phyloP scores from a whole-genome alignment of 139 green algal genomes.

The Eudorina sp. region DNA sequence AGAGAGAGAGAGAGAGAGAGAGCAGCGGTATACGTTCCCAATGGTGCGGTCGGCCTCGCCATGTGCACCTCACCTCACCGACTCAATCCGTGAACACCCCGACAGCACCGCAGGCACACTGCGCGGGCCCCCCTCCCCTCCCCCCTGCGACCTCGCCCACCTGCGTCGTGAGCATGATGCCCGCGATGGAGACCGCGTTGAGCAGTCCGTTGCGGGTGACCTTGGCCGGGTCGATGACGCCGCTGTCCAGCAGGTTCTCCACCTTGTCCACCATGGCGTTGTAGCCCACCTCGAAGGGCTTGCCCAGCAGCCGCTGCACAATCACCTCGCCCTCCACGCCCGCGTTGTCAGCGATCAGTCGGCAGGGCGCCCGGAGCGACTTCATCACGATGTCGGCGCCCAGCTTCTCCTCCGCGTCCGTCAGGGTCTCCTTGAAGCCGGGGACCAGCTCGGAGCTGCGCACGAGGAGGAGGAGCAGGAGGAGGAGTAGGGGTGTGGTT shows the following conservation, averaged over 20 bases:
- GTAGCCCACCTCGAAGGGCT: slow-evolving; percentile 94
- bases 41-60: no score
- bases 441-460: slow-evolving; percentile 46
- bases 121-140: no score
- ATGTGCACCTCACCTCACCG: no score
- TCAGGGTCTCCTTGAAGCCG: slow-evolving; percentile 88
- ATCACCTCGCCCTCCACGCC: slow-evolving; percentile 82
- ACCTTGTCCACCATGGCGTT: slow-evolving; percentile 88
- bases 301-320: slow-evolving; percentile 88
- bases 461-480: not conserved
- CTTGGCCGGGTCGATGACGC: slow-evolving; percentile 98
- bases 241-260: slow-evolving; percentile 87
- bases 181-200: slow-evolving; percentile 95
- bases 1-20: not conserved
- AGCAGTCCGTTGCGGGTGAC: slow-evolving; percentile 92
- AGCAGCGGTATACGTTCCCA: not conserved
- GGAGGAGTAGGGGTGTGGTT: no score
- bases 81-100: no score
- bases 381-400: slow-evolving; percentile 97
- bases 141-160: no score
- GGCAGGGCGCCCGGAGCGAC: slow-evolving; percentile 74
- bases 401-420: slow-evolving; percentile 90
- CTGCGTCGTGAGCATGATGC: slow-evolving; percentile 99
- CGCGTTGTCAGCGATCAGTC: slow-evolving; percentile 90
- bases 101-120: no score